phyloP scores from a whole-genome alignment of 2,329 filamentous ascomycete species.

The Aspergillus pseudoglaucus region DNA sequence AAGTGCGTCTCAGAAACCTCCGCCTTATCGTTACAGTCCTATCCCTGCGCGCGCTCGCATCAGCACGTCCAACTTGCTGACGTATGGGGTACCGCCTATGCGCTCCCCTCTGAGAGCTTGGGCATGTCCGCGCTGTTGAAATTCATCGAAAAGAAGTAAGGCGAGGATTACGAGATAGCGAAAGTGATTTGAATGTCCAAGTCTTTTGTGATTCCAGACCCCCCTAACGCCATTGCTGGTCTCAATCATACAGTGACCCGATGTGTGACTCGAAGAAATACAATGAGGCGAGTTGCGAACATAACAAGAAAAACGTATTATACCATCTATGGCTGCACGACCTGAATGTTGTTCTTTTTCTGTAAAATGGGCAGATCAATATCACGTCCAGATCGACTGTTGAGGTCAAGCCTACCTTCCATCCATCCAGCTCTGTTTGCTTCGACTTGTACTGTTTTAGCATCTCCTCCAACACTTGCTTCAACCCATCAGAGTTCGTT shows the following conservation, averaged over 20 bases:
- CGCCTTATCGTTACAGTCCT: background rate
- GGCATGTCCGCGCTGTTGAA: background rate
- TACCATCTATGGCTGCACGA: slow-evolving; percentile 37
- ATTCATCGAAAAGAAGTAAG: background rate
- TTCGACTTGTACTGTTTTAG: slow-evolving; percentile 95
- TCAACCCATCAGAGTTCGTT: slow-evolving; percentile 89
- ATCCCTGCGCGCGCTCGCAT: slow-evolving; percentile 1
- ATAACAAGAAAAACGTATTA: background rate
- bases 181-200: background rate
- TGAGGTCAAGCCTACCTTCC: slow-evolving; percentile 68
- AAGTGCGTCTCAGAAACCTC: slow-evolving; percentile 6
- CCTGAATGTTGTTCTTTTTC: slow-evolving; percentile 46
- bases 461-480: slow-evolving; percentile 87
- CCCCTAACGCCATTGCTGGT: slow-evolving; percentile 3
- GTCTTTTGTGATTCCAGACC: background rate
- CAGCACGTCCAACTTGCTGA: slow-evolving; percentile 1
- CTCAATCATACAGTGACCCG: background rate
- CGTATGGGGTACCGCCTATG: background rate
- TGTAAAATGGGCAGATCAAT: slow-evolving; percentile 15
- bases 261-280: background rate
- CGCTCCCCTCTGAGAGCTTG: background rate
- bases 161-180: background rate
- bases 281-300: background rate
- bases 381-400: background rate
- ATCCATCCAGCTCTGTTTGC: slow-evolving; percentile 91